Evolutionary conservation across 495 filamentous ascomycete species (phyloP), one percentile per base, ranked within the genome.

Genomic region (Penicillium bovifimosum): DNA sequence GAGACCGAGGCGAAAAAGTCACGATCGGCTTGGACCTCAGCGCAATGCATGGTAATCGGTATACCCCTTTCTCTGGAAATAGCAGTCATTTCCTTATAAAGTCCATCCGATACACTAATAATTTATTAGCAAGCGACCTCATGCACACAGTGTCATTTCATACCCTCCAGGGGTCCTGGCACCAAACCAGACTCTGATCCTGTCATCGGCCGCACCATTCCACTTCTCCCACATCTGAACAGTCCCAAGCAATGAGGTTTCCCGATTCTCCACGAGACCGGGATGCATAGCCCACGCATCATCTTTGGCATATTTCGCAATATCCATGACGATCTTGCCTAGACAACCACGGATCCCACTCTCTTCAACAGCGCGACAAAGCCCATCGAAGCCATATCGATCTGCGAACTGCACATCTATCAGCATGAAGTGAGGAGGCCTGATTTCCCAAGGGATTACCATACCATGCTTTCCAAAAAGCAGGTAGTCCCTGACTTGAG

Each of bases 111-210:
- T 5, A 76, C 72, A 5, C 72, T 76, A 16, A 24, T 4, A 3
- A 26, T 9, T 8, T n/a, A 10, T 55, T 45, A 40, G 48, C 29
- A 54, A 47, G 33, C 32, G 24, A 24, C 31, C 43, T 13, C 17
- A 2, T 17, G n/a, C 13, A 1, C 4, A 34, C 7, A 13, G 17
- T 31, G 26, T 6, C 10, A 27, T 10, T 20, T 17, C 55, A 35
- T 56, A 76, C 71, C 74, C 74, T 41, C 76, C 73, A 10, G 76
- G 74, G 6, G 76, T 77, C 33, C 73, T 63, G 1, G 75, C 76
- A 13, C 74, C 75, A 58, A 77, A 76, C 76, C 76, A 79, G 6
- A 79, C 73, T 1, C 70, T 63, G 33, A 79, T 75, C 3, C 76
- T 62, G 46, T 72, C 74, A 52, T 76, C 62, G 35, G 72, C 63